A percentile compares a stretch with the other conserved stretches of the same genome.
These are phyloP conservation scores for Schwanniomyces occidentalis DNA, from an alignment of 805 yeast genomes.

Conservation along the genomic window DNA sequence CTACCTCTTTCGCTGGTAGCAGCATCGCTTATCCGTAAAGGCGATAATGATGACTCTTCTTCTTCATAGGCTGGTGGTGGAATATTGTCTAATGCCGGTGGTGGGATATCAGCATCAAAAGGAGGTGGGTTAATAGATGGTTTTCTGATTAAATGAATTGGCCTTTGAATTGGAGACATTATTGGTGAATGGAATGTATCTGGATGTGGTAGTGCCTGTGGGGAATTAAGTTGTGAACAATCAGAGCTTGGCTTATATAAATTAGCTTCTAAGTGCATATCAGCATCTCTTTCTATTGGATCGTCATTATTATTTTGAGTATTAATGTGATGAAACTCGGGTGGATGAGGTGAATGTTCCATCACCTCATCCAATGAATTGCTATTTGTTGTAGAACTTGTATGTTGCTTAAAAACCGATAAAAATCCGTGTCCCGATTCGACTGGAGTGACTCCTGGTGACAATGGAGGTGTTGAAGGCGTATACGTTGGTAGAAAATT, in stretches of 20 bases:
- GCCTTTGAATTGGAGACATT: constrained; percentile 40
- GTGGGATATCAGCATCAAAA: constrained; percentile 37
- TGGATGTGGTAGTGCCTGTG: constrained; percentile 61
- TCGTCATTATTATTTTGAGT: constrained; percentile 25
- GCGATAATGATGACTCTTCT: constrained; percentile 16
- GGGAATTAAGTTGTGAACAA: constrained; percentile 47
- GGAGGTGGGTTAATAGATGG: constrained; percentile 68
- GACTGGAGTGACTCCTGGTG: constrained; percentile 55
- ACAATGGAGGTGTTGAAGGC: constrained; percentile 46
- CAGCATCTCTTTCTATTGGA: constrained; percentile 37
- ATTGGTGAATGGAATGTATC: constrained; percentile 45
- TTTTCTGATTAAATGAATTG: constrained; percentile 53
- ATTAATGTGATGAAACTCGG: constrained; percentile 28
- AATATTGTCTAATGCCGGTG: constrained; percentile 9
- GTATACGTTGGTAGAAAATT: constrained; percentile 25
- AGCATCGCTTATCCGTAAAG: constrained; percentile 22
- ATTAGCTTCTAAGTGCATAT: constrained; percentile 44
- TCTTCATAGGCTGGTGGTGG: constrained; percentile 34
- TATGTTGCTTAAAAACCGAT: neutral
- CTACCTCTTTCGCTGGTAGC: constrained; percentile 5
- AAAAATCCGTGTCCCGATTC: constrained; percentile 30
- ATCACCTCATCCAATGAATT: constrained; percentile 17
- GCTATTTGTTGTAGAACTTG: neutral
- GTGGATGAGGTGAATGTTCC: constrained; percentile 8
- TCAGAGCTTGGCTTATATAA: constrained; percentile 55